A percentile compares a stretch with the other conserved stretches of the same genome.
Evolutionary conservation across 169 alveolate genomes (phyloP).

Genomic region (Plasmodium yoelii): DNA sequence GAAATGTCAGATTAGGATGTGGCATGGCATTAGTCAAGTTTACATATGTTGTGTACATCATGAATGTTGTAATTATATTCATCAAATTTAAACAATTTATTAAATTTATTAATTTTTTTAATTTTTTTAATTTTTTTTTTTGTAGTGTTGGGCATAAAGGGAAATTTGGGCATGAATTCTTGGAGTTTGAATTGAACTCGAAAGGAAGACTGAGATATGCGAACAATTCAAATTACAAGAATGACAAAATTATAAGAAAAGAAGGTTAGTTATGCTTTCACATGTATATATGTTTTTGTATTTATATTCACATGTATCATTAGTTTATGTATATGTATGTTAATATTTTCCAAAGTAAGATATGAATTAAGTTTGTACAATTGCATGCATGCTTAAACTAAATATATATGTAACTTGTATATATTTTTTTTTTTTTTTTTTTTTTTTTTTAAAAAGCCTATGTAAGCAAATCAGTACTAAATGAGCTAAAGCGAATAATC

Average conservation of each 20-base stretch:
- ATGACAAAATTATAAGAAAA: constrained; percentile 94
- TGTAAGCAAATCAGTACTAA: constrained; percentile 86
- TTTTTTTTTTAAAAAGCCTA: constrained; percentile 77
- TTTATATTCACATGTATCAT: constrained; percentile 13
- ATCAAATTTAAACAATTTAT: no score
- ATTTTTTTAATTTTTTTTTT: neutral
- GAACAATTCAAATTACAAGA: constrained; percentile 96
- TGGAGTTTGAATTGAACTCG: constrained; percentile 96
- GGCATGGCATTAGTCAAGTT: no score
- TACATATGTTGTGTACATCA: no score
- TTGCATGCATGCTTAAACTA: neutral
- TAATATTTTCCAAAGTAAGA: neutral
- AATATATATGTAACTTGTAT: neutral
- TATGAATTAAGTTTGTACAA: neutral
- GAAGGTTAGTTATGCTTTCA: constrained; percentile 87
- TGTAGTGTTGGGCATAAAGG: constrained; percentile 88
- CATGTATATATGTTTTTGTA: constrained; percentile 78
- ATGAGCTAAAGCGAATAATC: constrained; percentile 91
- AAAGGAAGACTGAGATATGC: constrained; percentile 97
- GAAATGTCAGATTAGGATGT: no score
- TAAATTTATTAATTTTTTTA: no score
- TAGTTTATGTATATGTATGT: neutral
- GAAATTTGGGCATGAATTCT: constrained; percentile 97
- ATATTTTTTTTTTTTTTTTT: neutral
- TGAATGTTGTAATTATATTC: no score